These are phyloP conservation scores for Camelina hispida DNA, from an alignment of 345 rosid species.

Conservation along the genomic window DNA sequence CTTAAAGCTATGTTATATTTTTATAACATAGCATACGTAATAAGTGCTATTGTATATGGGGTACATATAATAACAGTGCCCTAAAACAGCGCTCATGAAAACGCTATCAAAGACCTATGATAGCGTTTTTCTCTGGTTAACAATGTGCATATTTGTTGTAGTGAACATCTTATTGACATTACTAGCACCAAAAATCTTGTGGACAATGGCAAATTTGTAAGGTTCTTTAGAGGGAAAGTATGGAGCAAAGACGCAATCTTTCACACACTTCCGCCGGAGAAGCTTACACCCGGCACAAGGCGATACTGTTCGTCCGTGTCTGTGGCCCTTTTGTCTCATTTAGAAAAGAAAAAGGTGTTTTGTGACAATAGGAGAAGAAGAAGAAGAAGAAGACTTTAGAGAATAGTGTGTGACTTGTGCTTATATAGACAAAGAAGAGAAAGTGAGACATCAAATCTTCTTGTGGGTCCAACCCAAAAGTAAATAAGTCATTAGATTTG, in stretches of 20 bases:
- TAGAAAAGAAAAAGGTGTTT: not conserved
- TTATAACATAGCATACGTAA: too few relatives aligned
- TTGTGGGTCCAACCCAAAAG: conserved; percentile 39
- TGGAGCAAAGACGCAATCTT: conserved; percentile 84
- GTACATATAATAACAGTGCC: too few relatives aligned
- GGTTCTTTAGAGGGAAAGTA: conserved; percentile 90
- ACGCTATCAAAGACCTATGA: too few relatives aligned
- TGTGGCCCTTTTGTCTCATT: conserved; percentile 60
- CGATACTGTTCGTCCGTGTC: conserved; percentile 60
- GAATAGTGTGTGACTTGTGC: conserved; percentile 15
- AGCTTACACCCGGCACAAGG: conserved; percentile 97
- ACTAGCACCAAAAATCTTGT: conserved; percentile 96
- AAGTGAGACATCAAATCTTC: conserved; percentile 42
- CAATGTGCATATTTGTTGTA: too few relatives aligned
- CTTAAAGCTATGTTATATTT: too few relatives aligned
- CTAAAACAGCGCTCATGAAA: too few relatives aligned
- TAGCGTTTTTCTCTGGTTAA: too few relatives aligned
- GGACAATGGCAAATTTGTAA: conserved; percentile 85
- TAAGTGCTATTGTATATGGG: too few relatives aligned
- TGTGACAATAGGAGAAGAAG: conserved; percentile 33
- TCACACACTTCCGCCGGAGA: conserved; percentile 80
- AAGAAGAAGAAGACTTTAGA: conserved; percentile 23
- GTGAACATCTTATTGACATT: conserved; percentile 94
- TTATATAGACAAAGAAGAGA: conserved; percentile 36
- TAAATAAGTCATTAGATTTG: conserved; percentile 42